Percentiles rank a stretch among this genome's conserved stretches.
Evolutionary conservation across 768 basidiomycete genomes (phyloP).

Genomic region (Termitomyces sp.): DNA sequence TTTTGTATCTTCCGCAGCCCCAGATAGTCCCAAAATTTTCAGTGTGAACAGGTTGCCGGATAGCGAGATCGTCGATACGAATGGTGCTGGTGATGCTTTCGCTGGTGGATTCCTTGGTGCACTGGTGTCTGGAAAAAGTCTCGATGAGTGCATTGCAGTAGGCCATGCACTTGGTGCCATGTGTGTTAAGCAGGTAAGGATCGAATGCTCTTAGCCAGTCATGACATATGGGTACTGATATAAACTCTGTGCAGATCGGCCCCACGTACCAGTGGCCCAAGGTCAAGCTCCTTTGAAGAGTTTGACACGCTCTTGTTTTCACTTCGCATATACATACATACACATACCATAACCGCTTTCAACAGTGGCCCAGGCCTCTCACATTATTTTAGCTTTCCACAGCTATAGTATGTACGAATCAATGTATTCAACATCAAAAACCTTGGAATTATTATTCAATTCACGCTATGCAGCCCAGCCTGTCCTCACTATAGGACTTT

Average conservation of each 20-base stretch:
- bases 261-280: constrained; percentile 11
- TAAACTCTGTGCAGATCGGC: background rate
- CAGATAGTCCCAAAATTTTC: constrained; percentile 51
- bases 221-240: background rate
- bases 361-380: constrained; percentile 18
- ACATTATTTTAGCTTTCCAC: constrained; percentile 15
- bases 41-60: constrained; percentile 52
- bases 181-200: constrained; percentile 72
- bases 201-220: background rate
- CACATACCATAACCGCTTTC: constrained; percentile 20
- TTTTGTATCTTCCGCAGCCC: constrained; percentile 57
- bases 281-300: constrained; percentile 5
- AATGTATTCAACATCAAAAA: constrained; percentile 8
- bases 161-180: constrained; percentile 87
- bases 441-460: background rate
- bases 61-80: constrained; percentile 87
- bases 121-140: constrained; percentile 66
- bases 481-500: background rate
- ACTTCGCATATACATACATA: constrained; percentile 7
- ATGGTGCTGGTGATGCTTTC: constrained; percentile 97
- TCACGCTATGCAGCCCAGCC: background rate
- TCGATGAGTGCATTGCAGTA: constrained; percentile 73
- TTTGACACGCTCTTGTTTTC: background rate
- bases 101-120: constrained; percentile 95
- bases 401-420: constrained; percentile 13